Evolutionary conservation across 192 early-diverging fungal genomes (phyloP), one percentile per base, ranked within the genome.

Genomic region (Rhizophagus sp.): DNA sequence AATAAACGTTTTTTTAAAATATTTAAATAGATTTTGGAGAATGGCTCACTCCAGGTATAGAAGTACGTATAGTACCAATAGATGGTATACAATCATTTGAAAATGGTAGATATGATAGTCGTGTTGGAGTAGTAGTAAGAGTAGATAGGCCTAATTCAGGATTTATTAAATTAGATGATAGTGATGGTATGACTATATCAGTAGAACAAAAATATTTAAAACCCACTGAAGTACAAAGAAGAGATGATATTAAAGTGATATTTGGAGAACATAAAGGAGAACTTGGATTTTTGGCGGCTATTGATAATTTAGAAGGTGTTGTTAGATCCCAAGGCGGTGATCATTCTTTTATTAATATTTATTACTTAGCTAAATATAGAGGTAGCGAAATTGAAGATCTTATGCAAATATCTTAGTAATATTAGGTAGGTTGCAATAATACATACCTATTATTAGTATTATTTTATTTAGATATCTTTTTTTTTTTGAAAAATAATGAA

Each of bases 261-360:
- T 83, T 87, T 34, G 91, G 91, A 17, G 76, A 88, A 13, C 81
- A 90, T 52, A 87, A 88, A 52, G 91, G 91, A 25, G 81, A 88
- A 24, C 72, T 91, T 22, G 94, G 93, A 5, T 88, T 85, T 2
- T 85, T 95, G 84, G 89, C 93, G 47, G 94, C 92, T 49, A 88
- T 89, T 17, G 94, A 95, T 83, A 90, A 91, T 8, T 83, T 89
- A 71, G 94, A 94, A 73, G 94, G 89, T 67, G 91, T 94, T 84
- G 92, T 95, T 75, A 89, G 89, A 73, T 80, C 90, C n/a, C 85
- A 88, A 44, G 90, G 89, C 74, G 85, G 83, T 75, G 81, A 83
- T 61, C 88, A 86, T 70, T 90, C 88, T 84, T 87, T 87, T 62
- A 88, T 91, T 76, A 84, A 82, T 12, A 90, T 91, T 85, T 82